These are phyloP conservation scores for Nematocida ausubeli DNA, from an alignment of 371 early-diverging fungal genomes.

Conservation along the genomic window DNA sequence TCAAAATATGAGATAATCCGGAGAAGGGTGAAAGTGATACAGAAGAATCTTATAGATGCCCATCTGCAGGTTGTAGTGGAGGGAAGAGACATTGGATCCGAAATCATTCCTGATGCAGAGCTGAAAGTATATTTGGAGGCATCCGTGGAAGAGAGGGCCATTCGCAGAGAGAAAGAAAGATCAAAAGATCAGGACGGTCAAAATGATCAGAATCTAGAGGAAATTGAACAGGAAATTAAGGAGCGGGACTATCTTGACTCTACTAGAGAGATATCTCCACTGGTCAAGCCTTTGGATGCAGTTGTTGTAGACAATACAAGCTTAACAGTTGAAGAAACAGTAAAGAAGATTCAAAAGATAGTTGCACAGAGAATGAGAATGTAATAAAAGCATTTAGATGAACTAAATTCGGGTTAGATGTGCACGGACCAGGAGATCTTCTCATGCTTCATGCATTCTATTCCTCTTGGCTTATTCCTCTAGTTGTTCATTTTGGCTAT, in stretches of 20 bases:
- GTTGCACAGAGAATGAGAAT: conserved; percentile 63
- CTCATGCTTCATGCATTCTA: too few species aligned
- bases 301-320: conserved; percentile 75
- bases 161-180: conserved; percentile 69
- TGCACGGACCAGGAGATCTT: too few species aligned
- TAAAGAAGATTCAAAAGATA: conserved; percentile 69
- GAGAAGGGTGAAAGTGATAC: conserved; percentile 70
- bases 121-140: conserved; percentile 80
- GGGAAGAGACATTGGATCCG: conserved; percentile 84
- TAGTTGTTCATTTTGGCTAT: too few species aligned
- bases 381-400: conserved; percentile 36
- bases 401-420: not conserved
- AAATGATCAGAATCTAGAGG: conserved; percentile 14
- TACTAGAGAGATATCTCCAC: conserved; percentile 73
- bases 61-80: conserved; percentile 77
- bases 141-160: conserved; percentile 73
- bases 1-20: conserved; percentile 73
- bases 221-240: conserved; percentile 61
- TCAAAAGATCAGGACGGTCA: conserved; percentile 66
- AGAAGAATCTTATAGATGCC: conserved; percentile 69
- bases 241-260: conserved; percentile 75
- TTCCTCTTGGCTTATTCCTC: too few species aligned
- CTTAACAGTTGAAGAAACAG: conserved; percentile 74
- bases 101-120: conserved; percentile 78
- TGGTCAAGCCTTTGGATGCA: conserved; percentile 76